These are phyloP conservation scores for Bassia scoparia DNA, from an alignment of 148 eudicot genomes.

Conservation along the genomic window DNA sequence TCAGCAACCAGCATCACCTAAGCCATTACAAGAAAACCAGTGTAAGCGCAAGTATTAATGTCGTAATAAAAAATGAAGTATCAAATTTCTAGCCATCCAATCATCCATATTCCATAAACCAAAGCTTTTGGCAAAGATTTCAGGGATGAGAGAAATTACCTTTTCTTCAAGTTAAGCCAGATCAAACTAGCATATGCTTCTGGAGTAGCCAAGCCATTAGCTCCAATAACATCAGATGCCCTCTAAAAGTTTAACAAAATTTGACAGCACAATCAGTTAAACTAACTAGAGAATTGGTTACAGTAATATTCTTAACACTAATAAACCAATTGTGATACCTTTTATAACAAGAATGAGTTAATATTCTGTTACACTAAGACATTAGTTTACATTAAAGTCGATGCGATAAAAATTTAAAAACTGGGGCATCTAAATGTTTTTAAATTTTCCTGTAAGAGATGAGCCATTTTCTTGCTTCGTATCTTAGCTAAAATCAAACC, in stretches of 20 bases:
- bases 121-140: too few species aligned
- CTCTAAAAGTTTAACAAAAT: slow-evolving; percentile 41
- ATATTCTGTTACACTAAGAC: neutral
- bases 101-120: too few species aligned
- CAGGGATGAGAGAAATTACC: slow-evolving; percentile 44
- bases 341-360: neutral
- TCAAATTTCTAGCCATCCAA: too few species aligned
- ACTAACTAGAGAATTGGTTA: neutral
- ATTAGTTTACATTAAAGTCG: too few species aligned
- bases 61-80: too few species aligned
- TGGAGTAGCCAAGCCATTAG: slow-evolving; percentile 61
- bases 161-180: slow-evolving; percentile 88
- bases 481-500: too few species aligned
- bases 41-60: slow-evolving; percentile 9
- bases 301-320: neutral
- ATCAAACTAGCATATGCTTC: slow-evolving; percentile 73
- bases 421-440: too few species aligned
- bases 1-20: slow-evolving; percentile 99
- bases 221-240: slow-evolving; percentile 85
- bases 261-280: neutral
- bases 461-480: too few species aligned
- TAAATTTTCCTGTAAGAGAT: too few species aligned
- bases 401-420: too few species aligned
- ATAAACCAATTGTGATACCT: neutral
- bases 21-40: slow-evolving; percentile 19